A percentile compares a stretch with the other conserved stretches of the same genome.
These are phyloP conservation scores for Epichloe festucae DNA, from an alignment of 2,329 filamentous ascomycete genomes.

Conservation along the genomic window DNA sequence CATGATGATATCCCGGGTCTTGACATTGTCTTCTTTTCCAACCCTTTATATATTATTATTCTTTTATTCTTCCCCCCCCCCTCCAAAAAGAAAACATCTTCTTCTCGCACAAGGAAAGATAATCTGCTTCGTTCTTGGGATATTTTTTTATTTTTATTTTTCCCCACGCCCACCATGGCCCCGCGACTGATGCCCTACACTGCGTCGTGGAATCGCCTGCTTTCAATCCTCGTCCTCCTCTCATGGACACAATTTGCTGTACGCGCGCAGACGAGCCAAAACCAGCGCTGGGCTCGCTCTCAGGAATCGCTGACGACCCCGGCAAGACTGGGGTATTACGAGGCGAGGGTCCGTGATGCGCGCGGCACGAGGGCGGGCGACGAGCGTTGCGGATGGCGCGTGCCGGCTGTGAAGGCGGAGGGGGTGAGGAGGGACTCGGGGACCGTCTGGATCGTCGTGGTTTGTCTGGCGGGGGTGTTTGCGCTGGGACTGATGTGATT, in stretches of 20 bases:
- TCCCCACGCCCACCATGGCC: neutral
- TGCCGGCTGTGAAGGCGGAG: constrained; percentile 18
- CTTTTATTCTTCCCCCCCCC: no score
- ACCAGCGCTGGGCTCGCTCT: neutral
- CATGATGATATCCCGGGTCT: no score
- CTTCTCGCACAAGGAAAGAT: no score
- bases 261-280: no score
- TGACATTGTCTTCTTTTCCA: no score
- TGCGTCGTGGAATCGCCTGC: neutral
- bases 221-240: neutral
- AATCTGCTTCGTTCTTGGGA: no score
- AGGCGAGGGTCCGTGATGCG: constrained; percentile 10
- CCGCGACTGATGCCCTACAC: no score
- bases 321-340: no score
- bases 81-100: no score
- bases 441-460: constrained; percentile 11
- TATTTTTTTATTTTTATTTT: no score
- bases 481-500: constrained; percentile 13
- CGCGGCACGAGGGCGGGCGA: constrained; percentile 18
- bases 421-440: constrained; percentile 12
- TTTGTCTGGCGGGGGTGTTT: constrained; percentile 13
- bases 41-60: no score
- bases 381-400: constrained; percentile 24
- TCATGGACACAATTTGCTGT: neutral
- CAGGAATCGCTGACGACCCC: no score